Evolutionary conservation across 2,329 filamentous ascomycete genomes (phyloP), one percentile per base, ranked within the genome.

Genomic region (Paraphaeosphaeria minitans): DNA sequence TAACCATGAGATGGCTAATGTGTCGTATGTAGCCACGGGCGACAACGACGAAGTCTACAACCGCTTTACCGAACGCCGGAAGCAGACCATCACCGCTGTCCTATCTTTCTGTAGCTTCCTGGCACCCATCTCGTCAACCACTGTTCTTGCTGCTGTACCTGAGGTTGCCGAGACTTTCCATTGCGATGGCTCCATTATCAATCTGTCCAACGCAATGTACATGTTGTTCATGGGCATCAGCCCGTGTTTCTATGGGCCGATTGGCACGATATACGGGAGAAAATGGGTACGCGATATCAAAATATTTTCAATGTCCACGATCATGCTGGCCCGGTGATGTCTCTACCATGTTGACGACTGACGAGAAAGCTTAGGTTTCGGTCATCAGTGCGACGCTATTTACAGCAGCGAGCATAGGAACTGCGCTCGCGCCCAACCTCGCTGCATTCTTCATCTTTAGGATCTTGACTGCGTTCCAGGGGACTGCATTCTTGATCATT

Each of bases 81-180:
- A 94, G 75, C 71, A 82, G 2, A 69, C 87, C 60, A 90, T 94
- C 53, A 88, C 92, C 16, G 79, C 81, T 10, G 83, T 93, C 6
- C 77, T 93, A 53, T 88, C 89, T 0, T 91, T 89, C 70, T 92
- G 89, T 76, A 87, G 88, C 27, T 92, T 94, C 63, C 80, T 94
- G 46, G 87, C 91, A 0, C 91, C 91, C 0, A 85, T 92, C 24
- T 89, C 87, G 2, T 91, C 87, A 41, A 93, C 90, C 0, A 88
- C 88, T 1, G 86, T 93, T 9, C 77, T 94, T 13, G 84, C 89
- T 1, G 91, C 90, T 2, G 85, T 89, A 1, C 90, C 90, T 1
- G 90, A 94, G 73, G 87, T 94, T 5, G 89, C 89, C 1, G 73
- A 72, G 4, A 87, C 85, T 8, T 92, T 85, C 71, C 63, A 80